Evolutionary conservation across 2,329 filamentous ascomycete species (phyloP).

Genomic region (Talaromyces sp.): DNA sequence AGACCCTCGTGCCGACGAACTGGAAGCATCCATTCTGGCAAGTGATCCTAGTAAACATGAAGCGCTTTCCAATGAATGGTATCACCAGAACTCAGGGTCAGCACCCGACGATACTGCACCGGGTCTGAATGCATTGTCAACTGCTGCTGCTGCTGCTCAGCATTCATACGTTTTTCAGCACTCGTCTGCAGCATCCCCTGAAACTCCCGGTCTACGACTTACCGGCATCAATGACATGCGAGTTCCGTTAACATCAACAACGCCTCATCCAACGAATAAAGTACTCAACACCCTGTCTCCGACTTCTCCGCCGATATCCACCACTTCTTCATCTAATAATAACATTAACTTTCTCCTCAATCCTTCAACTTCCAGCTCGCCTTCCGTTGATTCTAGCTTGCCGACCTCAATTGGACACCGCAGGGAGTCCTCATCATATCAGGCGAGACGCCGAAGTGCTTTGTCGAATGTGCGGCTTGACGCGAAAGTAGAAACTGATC

Average conservation of each 20-base stretch:
- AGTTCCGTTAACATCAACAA: neutral
- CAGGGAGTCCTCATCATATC: slow-evolving; percentile 26
- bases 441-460: slow-evolving; percentile 20
- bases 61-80: slow-evolving; percentile 30
- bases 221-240: neutral
- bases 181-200: slow-evolving; percentile 14
- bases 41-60: slow-evolving; percentile 28
- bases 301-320: slow-evolving; percentile 41
- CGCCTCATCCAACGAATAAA: slow-evolving; percentile 30
- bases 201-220: neutral
- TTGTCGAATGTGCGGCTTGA: slow-evolving; percentile 23
- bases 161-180: slow-evolving; percentile 30
- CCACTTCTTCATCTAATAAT: slow-evolving; percentile 38
- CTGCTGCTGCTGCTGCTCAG: slow-evolving; percentile 45
- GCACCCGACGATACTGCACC: slow-evolving; percentile 38
- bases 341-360: slow-evolving; percentile 56
- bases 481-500: slow-evolving; percentile 40
- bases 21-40: slow-evolving; percentile 32
- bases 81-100: slow-evolving; percentile 21
- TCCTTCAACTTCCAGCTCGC: slow-evolving; percentile 39
- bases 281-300: slow-evolving; percentile 30
- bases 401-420: slow-evolving; percentile 25
- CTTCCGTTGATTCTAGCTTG: slow-evolving; percentile 41
- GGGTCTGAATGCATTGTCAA: slow-evolving; percentile 52
- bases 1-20: slow-evolving; percentile 55